Conservation (phyloP, 2,329 filamentous ascomycete species). For the Ascochyta clinopodiicola region DNA sequence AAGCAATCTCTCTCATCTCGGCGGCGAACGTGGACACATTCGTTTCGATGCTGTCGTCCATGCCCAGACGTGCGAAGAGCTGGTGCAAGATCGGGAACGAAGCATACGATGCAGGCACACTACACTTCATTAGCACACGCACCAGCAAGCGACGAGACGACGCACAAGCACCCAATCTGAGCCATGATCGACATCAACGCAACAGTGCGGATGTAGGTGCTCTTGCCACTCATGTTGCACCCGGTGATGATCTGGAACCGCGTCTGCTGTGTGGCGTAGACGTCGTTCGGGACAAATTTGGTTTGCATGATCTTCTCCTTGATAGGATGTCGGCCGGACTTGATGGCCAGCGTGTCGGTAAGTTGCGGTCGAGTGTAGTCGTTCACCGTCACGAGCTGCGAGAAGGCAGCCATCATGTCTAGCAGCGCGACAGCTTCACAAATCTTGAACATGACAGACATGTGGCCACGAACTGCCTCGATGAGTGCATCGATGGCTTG, state of each 20-base stretch:
- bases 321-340: constrained; percentile 78
- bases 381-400: constrained; percentile 70
- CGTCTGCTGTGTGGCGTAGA: constrained; percentile 79
- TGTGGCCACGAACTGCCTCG: constrained; percentile 71
- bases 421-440: constrained; percentile 86
- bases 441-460: constrained; percentile 78
- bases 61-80: constrained; percentile 85
- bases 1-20: constrained; percentile 96
- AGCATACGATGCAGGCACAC: constrained; percentile 82
- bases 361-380: constrained; percentile 73
- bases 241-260: constrained; percentile 94
- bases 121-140: constrained; percentile 18
- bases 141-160: not conserved
- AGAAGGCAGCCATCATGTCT: constrained; percentile 68
- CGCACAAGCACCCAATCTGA: constrained; percentile 80
- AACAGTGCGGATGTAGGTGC: constrained; percentile 87
- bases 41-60: constrained; percentile 85
- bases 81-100: constrained; percentile 80
- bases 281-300: constrained; percentile 86
- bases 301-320: constrained; percentile 73
- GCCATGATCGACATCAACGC: constrained; percentile 91
- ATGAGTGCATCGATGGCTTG: constrained; percentile 75
- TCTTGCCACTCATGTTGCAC: constrained; percentile 97
- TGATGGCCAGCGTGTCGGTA: constrained; percentile 72
- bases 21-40: constrained; percentile 93